Evolutionary conservation across 371 early-diverging fungal species (phyloP), one percentile per base, ranked within the genome.

Genomic region (Chytridium lagenaria): DNA sequence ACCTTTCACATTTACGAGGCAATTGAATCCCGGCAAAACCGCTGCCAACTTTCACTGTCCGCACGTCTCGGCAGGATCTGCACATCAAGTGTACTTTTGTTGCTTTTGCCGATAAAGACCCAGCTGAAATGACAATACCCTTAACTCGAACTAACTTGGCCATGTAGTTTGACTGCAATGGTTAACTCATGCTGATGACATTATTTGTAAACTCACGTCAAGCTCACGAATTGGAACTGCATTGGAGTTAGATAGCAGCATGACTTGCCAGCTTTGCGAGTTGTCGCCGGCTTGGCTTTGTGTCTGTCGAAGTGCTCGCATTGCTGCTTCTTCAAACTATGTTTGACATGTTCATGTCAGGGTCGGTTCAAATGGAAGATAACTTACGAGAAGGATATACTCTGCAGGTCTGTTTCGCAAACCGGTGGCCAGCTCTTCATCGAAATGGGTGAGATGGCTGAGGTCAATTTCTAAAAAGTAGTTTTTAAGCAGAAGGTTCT

Each of bases 51-150:
- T 90, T 88, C 30, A 98, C 71, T 36, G 84, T 80, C 78, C 92
- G 93, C 50, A 88, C 88, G 79, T 91, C 87, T 38, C 94, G 88
- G 84, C 99, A 98, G 23, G 83, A 80, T 69, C 90, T 89, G 86
- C 99, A 98, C 87, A 92, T 90, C 67, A 96, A 84, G 28, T 92
- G 92, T 28, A 98, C 88, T 65, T 87, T 79, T 5, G 95, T 95
- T 0, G 97, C 94, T 86, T 98, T 92, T 22, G 94, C 91, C 59
- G 92, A 85, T 57, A 95, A 81, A n/a, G 95, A 91, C 1, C 95
- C 94, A 0, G 98, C 96, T 3, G 95, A 93, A 75, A 99, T 97
- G 44, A 99, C 92, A 70, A 99, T 99, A 57, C 99, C 99, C 22
- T 95, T 90, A 59, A 99, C 89, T 40, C 95, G 92, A 63, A 99